Evolutionary conservation across 1,139 yeast species (phyloP).

Genomic region (Yamadazyma pseudoaaseri): DNA sequence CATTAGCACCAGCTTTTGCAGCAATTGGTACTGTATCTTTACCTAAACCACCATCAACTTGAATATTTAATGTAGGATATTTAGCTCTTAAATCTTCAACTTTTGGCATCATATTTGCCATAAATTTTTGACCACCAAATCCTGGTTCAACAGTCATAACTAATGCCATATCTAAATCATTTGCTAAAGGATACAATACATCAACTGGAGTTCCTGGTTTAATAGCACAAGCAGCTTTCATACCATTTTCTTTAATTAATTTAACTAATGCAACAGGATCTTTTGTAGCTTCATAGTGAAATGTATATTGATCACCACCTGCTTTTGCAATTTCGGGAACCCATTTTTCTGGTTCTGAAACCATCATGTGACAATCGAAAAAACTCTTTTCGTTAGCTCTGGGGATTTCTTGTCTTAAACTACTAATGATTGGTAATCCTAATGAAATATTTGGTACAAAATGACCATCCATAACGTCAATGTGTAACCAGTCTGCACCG

Average conservation of each 20-base stretch:
- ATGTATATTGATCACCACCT: constrained; percentile 95
- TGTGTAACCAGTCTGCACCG: constrained; percentile 92
- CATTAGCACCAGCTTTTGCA: constrained; percentile 95
- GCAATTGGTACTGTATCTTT: constrained; percentile 80
- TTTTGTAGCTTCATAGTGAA: constrained; percentile 91
- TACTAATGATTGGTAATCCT: constrained; percentile 86
- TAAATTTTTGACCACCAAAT: constrained; percentile 96
- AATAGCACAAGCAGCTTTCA: constrained; percentile 92
- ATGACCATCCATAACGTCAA: constrained; percentile 98
- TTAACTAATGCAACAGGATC: constrained; percentile 76
- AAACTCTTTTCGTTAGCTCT: constrained; percentile 53
- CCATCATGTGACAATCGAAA: constrained; percentile 99
- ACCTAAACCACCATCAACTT: constrained; percentile 97
- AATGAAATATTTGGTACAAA: constrained; percentile 95
- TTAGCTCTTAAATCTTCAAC: constrained; percentile 71
- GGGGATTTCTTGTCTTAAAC: constrained; percentile 78
- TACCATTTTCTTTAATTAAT: constrained; percentile 73
- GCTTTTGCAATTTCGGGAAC: constrained; percentile 89
- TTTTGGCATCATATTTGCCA: constrained; percentile 95
- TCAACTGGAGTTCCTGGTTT: constrained; percentile 94
- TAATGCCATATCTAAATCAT: constrained; percentile 84
- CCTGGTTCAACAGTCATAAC: constrained; percentile 99
- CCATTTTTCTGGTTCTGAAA: constrained; percentile 92
- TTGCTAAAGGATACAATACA: constrained; percentile 73
- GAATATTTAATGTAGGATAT: constrained; percentile 80